Evolutionary conservation across 2,329 filamentous ascomycete genomes (phyloP), one percentile per base, ranked within the genome.

Genomic region (Podosphaera xanthii): DNA sequence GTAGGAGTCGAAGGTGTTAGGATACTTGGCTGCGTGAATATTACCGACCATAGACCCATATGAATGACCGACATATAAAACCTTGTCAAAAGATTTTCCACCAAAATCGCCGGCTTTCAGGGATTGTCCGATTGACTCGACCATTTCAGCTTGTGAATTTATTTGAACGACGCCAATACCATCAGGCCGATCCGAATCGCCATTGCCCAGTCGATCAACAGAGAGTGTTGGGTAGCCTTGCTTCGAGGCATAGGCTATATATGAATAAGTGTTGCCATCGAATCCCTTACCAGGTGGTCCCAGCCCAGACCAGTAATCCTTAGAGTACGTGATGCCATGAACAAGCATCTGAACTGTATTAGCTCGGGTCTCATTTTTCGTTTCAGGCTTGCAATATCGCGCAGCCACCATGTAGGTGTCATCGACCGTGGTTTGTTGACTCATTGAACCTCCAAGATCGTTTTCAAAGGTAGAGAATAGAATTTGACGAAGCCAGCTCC

Each of bases 31-130:
- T n/a, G 63, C 64, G 10, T 68, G 54, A 6, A 54, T 52, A 59
- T 66, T 65, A 12, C 60, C 63, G 3, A 65, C 42, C 10, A 65
- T 59, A 2, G 65, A 66, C n/a, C 67, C 68, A 34, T 62, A 64
- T 34, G 60, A 64, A 57, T 68, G 66, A 4, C 68, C 68, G 14
- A 64, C 65, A 35, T 62, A 65, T 48, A 68, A 64, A 22, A 69
- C 60, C 3, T 63, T 64, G 2, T 38, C 59, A 48, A 63, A 68
- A 68, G 12, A 5, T 7, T 6, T 38, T 34, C 14, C 35, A 4
- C 35, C 54, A 22, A 57, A 33, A 10, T 12, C 4, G 10, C 54
- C 36, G 22, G 10, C 12, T 42, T 52, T 38, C 35, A 57, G 54
- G 12, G 54, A 30, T 10, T 40, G 22, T 5, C 30, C 33, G 34